Base-by-base conservation (phyloP, 768 basidiomycete genomes). In the Daedalea quercina region DNA sequence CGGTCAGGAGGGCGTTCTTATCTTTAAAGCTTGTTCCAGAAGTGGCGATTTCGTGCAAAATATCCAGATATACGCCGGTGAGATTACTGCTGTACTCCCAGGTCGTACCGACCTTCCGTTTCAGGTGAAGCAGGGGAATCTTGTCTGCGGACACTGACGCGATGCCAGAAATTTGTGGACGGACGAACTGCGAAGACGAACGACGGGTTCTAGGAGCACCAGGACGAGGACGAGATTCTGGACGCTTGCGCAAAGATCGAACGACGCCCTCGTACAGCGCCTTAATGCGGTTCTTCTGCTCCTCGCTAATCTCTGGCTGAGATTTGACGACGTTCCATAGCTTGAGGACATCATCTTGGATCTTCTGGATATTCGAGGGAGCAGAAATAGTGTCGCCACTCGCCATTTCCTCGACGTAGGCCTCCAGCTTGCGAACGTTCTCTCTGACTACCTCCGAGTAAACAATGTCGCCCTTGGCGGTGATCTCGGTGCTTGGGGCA, bases 81-180 rank as follows among this genome's bases (percentile, higher is more conserved):
- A 99, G 76, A 70, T 98, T 98, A 72, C 89, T 92, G 63, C 90
- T 94, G 74, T 98, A 99, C 65, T 95, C 92, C 94, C 95, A 98
- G 62, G 79, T 86, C 17, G 80, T 81, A 34, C 95, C 96, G 28
- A 95, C 90, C 74, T 94, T 96, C 68, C 96, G 85, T 77, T 98
- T 98, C 58, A 99, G 75, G 67, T 98, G 94, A 17, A 99, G 81
- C 33, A 98, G 82, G 19, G 96, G 96, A 23, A 96, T 77, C 61
- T 94, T 94, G 69, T 96, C 91, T 13, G 88, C 82, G 13, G 92
- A 80, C 43, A 95, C 82, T 22, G 87, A 75, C 4, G 82, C 76
- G 52, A 81, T 73, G 50, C 80, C 79, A 7, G 91, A 79, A 41
- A 93, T 69, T 59, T 91, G 84, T 26, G 96, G 96, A 48, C 96